phyloP scores from a whole-genome alignment of 768 basidiomycete species.

The Asterophora lycoperdoides region DNA sequence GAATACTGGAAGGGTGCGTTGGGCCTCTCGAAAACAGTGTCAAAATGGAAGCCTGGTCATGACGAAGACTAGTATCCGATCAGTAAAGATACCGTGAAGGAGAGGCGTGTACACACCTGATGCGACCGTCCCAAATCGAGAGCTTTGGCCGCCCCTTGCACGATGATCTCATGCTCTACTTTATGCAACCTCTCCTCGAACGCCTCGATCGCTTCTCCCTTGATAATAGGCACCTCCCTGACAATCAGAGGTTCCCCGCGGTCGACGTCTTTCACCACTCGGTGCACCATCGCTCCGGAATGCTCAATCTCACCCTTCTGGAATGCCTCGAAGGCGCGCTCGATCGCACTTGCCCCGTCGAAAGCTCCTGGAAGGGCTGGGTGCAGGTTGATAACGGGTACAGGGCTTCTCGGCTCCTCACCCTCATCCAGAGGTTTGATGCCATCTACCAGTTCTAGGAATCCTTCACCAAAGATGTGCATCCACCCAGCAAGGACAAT shows the following conservation, averaged over 20 bases:
- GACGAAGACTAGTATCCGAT: no score
- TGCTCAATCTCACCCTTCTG: constrained; percentile 72
- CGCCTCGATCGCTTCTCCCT: constrained; percentile 66
- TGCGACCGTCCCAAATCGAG: constrained; percentile 48
- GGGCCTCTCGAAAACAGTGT: no score
- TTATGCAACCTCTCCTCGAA: constrained; percentile 77
- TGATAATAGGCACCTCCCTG: constrained; percentile 64
- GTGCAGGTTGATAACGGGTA: constrained; percentile 94
- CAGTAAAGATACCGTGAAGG: neutral
- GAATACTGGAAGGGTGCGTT: no score
- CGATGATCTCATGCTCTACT: constrained; percentile 88
- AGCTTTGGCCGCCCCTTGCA: constrained; percentile 73
- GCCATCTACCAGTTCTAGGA: constrained; percentile 64
- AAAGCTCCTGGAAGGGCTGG: constrained; percentile 96
- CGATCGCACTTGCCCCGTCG: constrained; percentile 89
- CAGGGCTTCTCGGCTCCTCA: constrained; percentile 29
- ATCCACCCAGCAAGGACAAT: constrained; percentile 99
- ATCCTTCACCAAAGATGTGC: constrained; percentile 86
- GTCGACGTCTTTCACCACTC: constrained; percentile 91
- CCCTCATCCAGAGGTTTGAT: constrained; percentile 31
- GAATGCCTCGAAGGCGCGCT: constrained; percentile 86
- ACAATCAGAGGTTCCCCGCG: constrained; percentile 85
- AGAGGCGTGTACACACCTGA: neutral
- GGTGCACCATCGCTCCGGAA: constrained; percentile 91
- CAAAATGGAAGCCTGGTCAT: no score